Evolutionary conservation across 2,329 filamentous ascomycete species (phyloP).

Genomic region (Pseudogymnoascus sp.): DNA sequence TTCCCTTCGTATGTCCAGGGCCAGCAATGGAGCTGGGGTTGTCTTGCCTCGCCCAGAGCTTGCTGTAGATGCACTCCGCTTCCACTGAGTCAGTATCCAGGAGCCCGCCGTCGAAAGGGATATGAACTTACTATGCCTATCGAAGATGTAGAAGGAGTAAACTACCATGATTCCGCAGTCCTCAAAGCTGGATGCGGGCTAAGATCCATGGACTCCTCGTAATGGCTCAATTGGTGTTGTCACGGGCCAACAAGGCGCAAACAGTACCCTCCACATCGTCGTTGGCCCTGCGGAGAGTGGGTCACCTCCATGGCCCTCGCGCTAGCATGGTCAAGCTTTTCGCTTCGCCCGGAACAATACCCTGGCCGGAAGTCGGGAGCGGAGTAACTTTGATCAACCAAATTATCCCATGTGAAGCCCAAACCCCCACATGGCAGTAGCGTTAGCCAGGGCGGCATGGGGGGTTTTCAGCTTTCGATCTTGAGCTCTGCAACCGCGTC

Average conservation of each 20-base stretch:
- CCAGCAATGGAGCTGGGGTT: conserved; percentile 37
- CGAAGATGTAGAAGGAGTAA: conserved; percentile 98
- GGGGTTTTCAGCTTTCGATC: conserved; percentile 3
- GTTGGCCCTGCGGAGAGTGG: background rate
- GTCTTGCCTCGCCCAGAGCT: conserved; percentile 57
- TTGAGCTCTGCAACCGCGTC: conserved; percentile 3
- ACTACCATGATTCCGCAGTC: conserved; percentile 64
- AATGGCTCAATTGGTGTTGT: conserved; percentile 7
- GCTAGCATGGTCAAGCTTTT: conserved; percentile 7
- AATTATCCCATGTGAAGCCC: conserved; percentile 3
- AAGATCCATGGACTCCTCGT: conserved; percentile 9
- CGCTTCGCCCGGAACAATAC: conserved; percentile 7
- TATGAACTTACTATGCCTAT: conserved; percentile 72
- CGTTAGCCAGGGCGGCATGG: background rate
- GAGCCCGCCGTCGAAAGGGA: conserved; percentile 6
- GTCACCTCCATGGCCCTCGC: background rate
- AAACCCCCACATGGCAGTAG: conserved; percentile 7
- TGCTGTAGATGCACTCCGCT: conserved; percentile 98
- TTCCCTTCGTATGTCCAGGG: conserved; percentile 36
- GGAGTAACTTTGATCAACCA: conserved; percentile 1
- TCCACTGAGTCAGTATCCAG: conserved; percentile 19
- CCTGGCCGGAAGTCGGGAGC: conserved; percentile 1
- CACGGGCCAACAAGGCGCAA: conserved; percentile 7
- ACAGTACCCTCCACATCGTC: conserved; percentile 7
- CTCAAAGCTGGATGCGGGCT: conserved; percentile 1